Evolutionary conservation across 202 grass and related monocot species (phyloP).

Genomic region (Zizania palustris): DNA sequence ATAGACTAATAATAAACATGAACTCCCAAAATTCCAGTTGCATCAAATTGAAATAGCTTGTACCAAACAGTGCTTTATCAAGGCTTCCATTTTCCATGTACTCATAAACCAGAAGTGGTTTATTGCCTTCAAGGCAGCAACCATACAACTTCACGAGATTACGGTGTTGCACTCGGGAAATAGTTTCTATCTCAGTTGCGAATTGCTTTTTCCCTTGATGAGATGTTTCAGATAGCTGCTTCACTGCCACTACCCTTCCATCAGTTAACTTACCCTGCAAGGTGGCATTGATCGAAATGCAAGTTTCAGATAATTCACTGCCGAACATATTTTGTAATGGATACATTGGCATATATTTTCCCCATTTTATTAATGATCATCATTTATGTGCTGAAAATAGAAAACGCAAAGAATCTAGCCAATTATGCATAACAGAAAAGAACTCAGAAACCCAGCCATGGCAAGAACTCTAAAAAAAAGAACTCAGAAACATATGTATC

Average conservation of each 20-base stretch:
- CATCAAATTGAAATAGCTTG: neutral
- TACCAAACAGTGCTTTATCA: constrained; percentile 83
- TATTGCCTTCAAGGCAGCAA: constrained; percentile 81
- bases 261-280: constrained; percentile 66
- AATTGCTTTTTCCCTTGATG: constrained; percentile 79
- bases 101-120: constrained; percentile 78
- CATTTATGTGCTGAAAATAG: neutral
- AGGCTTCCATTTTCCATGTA: constrained; percentile 85
- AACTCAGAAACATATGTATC: neutral
- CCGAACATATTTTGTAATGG: neutral
- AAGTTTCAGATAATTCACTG: neutral
- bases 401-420: neutral
- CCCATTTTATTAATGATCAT: neutral
- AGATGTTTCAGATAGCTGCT: constrained; percentile 71
- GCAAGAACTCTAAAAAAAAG: too few relatives aligned
- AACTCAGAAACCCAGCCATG: too few relatives aligned
- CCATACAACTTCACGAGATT: constrained; percentile 88
- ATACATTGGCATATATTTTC: neutral
- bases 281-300: neutral
- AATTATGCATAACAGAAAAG: neutral
- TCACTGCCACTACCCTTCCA: constrained; percentile 71
- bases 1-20: neutral
- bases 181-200: constrained; percentile 75
- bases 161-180: constrained; percentile 81
- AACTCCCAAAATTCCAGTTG: neutral